Percentiles rank a stretch among this genome's conserved stretches.
Conservation (phyloP, 2,329 filamentous ascomycete species). For the Ascochyta fabae region DNA sequence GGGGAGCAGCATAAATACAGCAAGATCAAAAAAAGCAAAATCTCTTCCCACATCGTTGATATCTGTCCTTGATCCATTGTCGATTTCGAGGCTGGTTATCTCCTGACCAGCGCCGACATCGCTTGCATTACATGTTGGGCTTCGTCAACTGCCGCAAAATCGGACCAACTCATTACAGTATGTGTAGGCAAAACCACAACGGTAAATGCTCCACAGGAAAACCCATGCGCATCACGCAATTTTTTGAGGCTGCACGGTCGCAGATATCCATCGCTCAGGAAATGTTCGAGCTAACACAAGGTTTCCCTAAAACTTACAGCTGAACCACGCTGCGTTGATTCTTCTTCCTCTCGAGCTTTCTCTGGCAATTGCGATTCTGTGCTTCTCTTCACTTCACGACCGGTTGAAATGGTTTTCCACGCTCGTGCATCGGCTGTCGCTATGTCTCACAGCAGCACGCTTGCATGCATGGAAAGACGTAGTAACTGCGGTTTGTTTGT, state of each 20-base stretch:
- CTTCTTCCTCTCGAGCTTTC: too few species aligned
- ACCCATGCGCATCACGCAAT: too few species aligned
- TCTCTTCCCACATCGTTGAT: too few species aligned
- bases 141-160: neutral
- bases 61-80: neutral
- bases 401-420: neutral
- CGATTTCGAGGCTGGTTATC: neutral
- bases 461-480: conserved; percentile 16
- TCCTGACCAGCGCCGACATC: neutral
- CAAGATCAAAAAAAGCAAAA: conserved; percentile 17
- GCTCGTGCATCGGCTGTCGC: conserved; percentile 24
- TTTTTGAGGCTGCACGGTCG: too few species aligned
- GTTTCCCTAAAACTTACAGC: too few species aligned
- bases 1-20: conserved; percentile 16
- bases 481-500: conserved; percentile 30
- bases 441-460: conserved; percentile 32
- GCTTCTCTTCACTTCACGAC: neutral
- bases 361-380: neutral
- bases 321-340: too few species aligned
- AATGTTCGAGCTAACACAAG: too few species aligned
- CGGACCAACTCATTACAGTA: neutral
- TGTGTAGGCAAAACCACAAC: too few species aligned
- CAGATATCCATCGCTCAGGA: too few species aligned
- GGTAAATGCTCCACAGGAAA: too few species aligned
- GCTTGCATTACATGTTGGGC: neutral